These are phyloP conservation scores for Akebia trifoliata DNA, from an alignment of 164 flowering plant species.

Conservation along the genomic window DNA sequence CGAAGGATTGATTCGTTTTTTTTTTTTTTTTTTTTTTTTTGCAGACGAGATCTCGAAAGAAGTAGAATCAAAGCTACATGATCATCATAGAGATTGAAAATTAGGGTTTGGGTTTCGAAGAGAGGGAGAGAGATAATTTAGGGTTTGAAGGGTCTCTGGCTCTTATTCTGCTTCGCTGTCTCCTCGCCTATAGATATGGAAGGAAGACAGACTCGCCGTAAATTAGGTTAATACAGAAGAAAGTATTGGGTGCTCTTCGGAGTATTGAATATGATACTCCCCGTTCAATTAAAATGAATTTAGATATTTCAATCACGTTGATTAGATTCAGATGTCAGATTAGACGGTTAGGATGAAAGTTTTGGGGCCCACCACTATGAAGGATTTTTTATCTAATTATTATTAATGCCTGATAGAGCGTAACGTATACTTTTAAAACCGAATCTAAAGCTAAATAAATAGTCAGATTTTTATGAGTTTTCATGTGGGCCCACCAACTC, in stretches of 20 bases:
- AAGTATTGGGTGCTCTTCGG: constrained; percentile 1
- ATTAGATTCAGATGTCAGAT: neutral
- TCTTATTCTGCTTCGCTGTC: no score
- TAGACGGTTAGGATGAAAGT: no score
- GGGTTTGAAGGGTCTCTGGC: neutral
- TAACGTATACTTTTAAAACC: no score
- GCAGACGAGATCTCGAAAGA: neutral
- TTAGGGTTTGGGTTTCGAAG: constrained; percentile 9
- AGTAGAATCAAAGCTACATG: neutral
- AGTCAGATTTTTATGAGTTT: no score
- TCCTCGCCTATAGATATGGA: no score
- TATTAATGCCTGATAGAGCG: no score
- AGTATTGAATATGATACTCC: neutral
- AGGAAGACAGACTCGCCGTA: neutral
- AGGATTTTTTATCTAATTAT: no score
- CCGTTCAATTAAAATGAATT: neutral
- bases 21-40: no score
- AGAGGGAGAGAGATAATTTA: no score
- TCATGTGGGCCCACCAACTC: no score
- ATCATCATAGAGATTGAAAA: neutral
- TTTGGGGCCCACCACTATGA: no score
- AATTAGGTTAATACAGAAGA: neutral
- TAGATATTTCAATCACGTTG: neutral
- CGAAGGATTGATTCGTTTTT: neutral
- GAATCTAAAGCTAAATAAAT: no score